Evolutionary conservation across 441 rosid genomes (phyloP).

Genomic region (Theobroma grandiflorum): DNA sequence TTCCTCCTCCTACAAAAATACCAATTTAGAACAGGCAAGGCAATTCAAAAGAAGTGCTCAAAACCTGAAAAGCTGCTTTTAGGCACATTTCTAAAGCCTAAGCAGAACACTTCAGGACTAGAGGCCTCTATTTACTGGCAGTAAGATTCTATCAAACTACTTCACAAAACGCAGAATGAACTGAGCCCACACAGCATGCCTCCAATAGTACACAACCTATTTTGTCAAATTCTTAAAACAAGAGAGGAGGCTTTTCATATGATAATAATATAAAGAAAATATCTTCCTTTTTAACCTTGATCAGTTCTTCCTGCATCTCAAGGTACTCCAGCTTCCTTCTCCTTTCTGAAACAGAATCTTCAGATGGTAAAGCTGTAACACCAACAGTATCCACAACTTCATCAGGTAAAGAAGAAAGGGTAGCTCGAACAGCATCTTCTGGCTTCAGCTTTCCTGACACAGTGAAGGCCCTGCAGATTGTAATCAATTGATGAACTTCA

Average conservation of each 20-base stretch:
- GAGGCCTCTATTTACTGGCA: constrained; percentile 1
- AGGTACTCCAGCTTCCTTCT: constrained; percentile 91
- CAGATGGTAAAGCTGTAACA: constrained; percentile 86
- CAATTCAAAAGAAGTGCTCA: constrained; percentile 20
- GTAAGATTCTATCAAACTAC: neutral
- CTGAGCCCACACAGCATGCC: constrained; percentile 12
- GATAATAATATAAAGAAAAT: constrained; percentile 1
- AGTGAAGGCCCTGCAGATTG: constrained; percentile 72
- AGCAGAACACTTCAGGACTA: neutral
- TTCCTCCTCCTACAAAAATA: constrained; percentile 76
- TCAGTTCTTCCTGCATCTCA: constrained; percentile 92
- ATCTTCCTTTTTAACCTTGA: constrained; percentile 63
- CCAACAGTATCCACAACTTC: constrained; percentile 97
- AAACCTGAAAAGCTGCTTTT: constrained; percentile 22
- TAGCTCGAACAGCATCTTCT: constrained; percentile 92
- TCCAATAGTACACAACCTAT: neutral
- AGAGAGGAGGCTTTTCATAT: neutral
- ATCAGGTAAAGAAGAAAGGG: constrained; percentile 94
- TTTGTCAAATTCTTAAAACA: neutral
- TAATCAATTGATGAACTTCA: neutral
- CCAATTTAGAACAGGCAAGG: constrained; percentile 8
- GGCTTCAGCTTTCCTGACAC: constrained; percentile 85
- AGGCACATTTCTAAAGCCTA: neutral
- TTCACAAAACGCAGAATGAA: neutral
- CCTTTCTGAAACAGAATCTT: constrained; percentile 90